phyloP scores from a whole-genome alignment of 1,284 basidiomycete species.

The Pulveroboletus sp. region DNA sequence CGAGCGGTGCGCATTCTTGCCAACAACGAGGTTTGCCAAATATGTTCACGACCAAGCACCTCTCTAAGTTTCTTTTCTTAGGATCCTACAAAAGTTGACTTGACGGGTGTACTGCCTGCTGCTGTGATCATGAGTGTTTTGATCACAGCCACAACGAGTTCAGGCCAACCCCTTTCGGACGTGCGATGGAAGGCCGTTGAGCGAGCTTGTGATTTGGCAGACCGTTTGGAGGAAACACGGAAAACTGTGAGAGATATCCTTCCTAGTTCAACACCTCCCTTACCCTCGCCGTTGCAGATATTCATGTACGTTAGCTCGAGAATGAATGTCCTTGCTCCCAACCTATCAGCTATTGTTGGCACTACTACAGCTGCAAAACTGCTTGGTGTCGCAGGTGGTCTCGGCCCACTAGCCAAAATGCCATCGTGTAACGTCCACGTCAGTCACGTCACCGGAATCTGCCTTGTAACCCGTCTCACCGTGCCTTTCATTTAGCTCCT shows the following conservation, averaged over 20 bases:
- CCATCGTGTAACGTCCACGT: constrained; percentile 96
- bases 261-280: constrained; percentile 1
- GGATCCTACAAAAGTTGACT: constrained; percentile 83
- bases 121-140: constrained; percentile 96
- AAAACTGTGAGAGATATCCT: constrained; percentile 62
- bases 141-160: constrained; percentile 91
- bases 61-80: constrained; percentile 29
- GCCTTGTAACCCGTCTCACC: not conserved
- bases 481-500: constrained; percentile 61
- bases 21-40: constrained; percentile 68
- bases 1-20: constrained; percentile 87
- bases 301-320: constrained; percentile 99
- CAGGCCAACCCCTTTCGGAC: constrained; percentile 73
- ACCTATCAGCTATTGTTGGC: constrained; percentile 96
- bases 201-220: constrained; percentile 85
- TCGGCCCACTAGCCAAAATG: constrained; percentile 90
- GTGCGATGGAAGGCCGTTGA: constrained; percentile 81
- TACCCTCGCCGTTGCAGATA: constrained; percentile 54
- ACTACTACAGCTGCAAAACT: constrained; percentile 98
- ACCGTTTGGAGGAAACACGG: constrained; percentile 83
- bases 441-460: constrained; percentile 29
- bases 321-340: constrained; percentile 97
- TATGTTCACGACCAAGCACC: not conserved
- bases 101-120: constrained; percentile 82
- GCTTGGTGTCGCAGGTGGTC: constrained; percentile 94